Percentiles rank a stretch among this genome's conserved stretches.
These are phyloP conservation scores for Xylaria palmicola DNA, from an alignment of 495 filamentous ascomycete species.

Conservation along the genomic window DNA sequence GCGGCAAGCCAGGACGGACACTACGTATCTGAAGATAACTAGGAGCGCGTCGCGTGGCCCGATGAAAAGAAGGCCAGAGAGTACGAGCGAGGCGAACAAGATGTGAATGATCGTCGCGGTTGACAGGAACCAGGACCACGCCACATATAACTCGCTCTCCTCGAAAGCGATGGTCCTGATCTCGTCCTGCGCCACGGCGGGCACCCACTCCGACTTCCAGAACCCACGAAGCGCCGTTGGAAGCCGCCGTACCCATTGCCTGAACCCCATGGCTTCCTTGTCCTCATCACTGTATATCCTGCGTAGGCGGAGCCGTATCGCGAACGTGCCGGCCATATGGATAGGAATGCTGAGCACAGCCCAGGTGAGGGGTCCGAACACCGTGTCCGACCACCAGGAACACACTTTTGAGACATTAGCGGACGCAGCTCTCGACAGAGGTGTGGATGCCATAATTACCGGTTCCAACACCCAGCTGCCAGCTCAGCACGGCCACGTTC, in stretches of 20 bases:
- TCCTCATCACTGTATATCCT: constrained; percentile 1
- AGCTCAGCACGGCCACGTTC: constrained; percentile 25
- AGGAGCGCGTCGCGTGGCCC: constrained; percentile 18
- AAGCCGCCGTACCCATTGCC: constrained; percentile 1
- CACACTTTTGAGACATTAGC: constrained; percentile 11
- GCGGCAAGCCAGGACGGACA: constrained; percentile 25
- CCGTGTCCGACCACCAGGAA: constrained; percentile 9
- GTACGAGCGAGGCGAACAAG: constrained; percentile 29
- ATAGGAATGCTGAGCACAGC: constrained; percentile 18
- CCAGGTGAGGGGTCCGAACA: constrained; percentile 16
- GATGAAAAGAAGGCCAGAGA: constrained; percentile 32
- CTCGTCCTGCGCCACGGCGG: background rate
- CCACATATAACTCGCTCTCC: constrained; percentile 16
- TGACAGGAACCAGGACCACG: constrained; percentile 19
- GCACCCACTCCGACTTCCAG: constrained; percentile 10
- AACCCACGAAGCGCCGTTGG: background rate
- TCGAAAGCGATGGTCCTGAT: constrained; percentile 14
- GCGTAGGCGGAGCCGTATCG: constrained; percentile 12
- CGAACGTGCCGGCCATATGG: constrained; percentile 18
- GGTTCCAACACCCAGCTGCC: constrained; percentile 22
- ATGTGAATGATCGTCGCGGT: constrained; percentile 18
- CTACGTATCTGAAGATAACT: constrained; percentile 21
- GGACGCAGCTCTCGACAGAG: background rate
- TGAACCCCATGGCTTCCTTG: background rate
- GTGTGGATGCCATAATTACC: background rate